These are phyloP conservation scores for Diutina sp. DNA, from an alignment of 1,139 yeast genomes.

Conservation along the genomic window DNA sequence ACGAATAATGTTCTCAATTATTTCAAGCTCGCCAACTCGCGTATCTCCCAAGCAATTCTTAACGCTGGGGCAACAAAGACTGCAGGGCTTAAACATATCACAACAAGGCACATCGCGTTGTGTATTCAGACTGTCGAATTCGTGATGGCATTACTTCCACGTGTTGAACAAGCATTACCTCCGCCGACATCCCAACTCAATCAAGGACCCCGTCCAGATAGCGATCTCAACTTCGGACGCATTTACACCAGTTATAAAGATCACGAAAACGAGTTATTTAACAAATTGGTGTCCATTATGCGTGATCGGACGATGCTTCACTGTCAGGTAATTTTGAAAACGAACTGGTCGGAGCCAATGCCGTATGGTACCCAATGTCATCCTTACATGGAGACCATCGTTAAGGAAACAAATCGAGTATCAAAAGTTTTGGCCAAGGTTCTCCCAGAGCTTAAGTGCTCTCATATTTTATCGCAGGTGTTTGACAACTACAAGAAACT, in stretches of 20 bases:
- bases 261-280: slow-evolving; percentile 55
- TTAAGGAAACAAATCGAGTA: slow-evolving; percentile 54
- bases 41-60: slow-evolving; percentile 49
- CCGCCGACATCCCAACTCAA: background rate
- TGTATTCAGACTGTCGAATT: slow-evolving; percentile 47
- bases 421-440: slow-evolving; percentile 48
- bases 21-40: slow-evolving; percentile 40
- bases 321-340: slow-evolving; percentile 28
- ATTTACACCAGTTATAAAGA: slow-evolving; percentile 31
- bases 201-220: background rate
- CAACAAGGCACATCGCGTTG: slow-evolving; percentile 62
- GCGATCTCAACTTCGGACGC: slow-evolving; percentile 22
- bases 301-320: slow-evolving; percentile 46
- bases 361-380: slow-evolving; percentile 35
- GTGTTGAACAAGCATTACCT: slow-evolving; percentile 10
- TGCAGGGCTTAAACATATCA: slow-evolving; percentile 64
- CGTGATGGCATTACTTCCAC: slow-evolving; percentile 16
- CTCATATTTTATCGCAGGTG: slow-evolving; percentile 38
- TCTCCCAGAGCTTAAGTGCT: slow-evolving; percentile 39
- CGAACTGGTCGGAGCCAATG: slow-evolving; percentile 38
- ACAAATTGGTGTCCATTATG: slow-evolving; percentile 59
- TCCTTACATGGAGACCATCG: slow-evolving; percentile 53
- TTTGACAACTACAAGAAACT: slow-evolving; percentile 49
- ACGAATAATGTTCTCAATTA: slow-evolving; percentile 35
- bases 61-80: slow-evolving; percentile 72